These are phyloP conservation scores for Magnolia officinalis DNA, from an alignment of 164 flowering plant species.

Conservation along the genomic window DNA sequence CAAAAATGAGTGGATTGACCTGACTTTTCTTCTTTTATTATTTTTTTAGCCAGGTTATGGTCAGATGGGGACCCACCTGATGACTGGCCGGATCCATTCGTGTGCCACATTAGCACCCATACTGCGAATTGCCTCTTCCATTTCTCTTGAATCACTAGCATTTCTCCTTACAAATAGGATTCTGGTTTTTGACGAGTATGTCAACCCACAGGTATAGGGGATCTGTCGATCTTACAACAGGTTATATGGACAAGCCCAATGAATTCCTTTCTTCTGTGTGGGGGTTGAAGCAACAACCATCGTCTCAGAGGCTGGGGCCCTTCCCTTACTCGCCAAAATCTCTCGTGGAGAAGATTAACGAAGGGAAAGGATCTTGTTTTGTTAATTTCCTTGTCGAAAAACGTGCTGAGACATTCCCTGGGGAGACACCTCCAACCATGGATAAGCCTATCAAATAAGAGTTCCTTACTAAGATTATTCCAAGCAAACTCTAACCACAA, in stretches of 20 bases:
- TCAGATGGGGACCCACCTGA: too few relatives aligned
- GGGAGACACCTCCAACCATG: conserved; percentile 2
- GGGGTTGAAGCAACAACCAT: conserved; percentile 65
- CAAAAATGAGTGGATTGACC: too few relatives aligned
- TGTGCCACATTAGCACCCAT: too few relatives aligned
- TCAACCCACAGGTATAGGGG: conserved; percentile 52
- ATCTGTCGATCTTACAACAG: conserved; percentile 36
- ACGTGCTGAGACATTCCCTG: conserved; percentile 19
- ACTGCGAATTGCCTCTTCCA: too few relatives aligned
- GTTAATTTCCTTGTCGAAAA: conserved; percentile 58
- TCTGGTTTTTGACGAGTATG: neutral
- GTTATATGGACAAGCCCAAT: conserved; percentile 69
- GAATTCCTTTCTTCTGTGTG: conserved; percentile 69
- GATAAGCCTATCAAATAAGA: conserved; percentile 22
- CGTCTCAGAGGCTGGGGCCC: conserved; percentile 44
- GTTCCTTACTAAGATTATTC: conserved; percentile 17
- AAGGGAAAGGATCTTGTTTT: conserved; percentile 57
- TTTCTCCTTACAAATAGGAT: neutral
- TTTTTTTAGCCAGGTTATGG: too few relatives aligned
- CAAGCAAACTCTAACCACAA: conserved; percentile 51
- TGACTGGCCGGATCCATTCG: too few relatives aligned
- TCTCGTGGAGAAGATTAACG: conserved; percentile 20
- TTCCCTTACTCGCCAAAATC: conserved; percentile 30
- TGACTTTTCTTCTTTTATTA: too few relatives aligned
- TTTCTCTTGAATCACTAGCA: too few relatives aligned